phyloP scores from a whole-genome alignment of 345 rosid species.

The Pistacia vera region DNA sequence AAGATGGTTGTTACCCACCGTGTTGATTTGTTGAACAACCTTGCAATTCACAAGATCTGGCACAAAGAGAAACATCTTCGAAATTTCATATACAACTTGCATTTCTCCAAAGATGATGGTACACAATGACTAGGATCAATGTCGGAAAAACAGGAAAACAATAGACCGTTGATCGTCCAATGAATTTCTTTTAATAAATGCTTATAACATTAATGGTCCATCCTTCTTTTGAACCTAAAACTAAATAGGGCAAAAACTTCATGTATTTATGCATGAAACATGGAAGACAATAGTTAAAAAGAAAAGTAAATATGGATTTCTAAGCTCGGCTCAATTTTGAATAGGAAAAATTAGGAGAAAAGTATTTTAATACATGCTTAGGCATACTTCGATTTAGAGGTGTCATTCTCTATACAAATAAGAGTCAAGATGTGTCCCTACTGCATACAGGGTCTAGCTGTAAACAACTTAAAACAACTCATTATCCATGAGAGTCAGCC shows the following conservation, averaged over 20 bases:
- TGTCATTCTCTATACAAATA: background rate
- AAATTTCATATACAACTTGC: background rate
- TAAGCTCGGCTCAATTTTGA: background rate
- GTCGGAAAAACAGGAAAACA: background rate
- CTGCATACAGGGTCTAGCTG: constrained; percentile 18
- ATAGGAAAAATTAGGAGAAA: background rate
- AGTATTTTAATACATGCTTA: background rate
- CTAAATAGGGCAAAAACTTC: background rate
- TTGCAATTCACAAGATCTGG: background rate
- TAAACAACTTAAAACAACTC: constrained; percentile 27
- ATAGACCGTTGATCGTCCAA: background rate
- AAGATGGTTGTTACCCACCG: background rate
- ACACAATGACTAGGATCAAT: background rate
- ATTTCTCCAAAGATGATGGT: background rate
- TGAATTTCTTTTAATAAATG: background rate
- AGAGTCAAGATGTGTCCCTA: constrained; percentile 1
- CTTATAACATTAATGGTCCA: background rate
- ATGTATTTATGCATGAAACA: too few relatives aligned
- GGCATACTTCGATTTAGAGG: background rate
- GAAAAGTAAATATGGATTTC: background rate
- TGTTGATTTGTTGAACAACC: background rate
- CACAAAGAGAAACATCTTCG: constrained; percentile 1
- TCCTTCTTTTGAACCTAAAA: background rate
- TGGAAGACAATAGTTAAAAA: background rate
- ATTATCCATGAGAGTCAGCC: constrained; percentile 14